Percentiles rank a stretch among this genome's conserved stretches.
These are phyloP conservation scores for Colletotrichum melonis DNA, from an alignment of 2,329 filamentous ascomycete genomes.

Conservation along the genomic window DNA sequence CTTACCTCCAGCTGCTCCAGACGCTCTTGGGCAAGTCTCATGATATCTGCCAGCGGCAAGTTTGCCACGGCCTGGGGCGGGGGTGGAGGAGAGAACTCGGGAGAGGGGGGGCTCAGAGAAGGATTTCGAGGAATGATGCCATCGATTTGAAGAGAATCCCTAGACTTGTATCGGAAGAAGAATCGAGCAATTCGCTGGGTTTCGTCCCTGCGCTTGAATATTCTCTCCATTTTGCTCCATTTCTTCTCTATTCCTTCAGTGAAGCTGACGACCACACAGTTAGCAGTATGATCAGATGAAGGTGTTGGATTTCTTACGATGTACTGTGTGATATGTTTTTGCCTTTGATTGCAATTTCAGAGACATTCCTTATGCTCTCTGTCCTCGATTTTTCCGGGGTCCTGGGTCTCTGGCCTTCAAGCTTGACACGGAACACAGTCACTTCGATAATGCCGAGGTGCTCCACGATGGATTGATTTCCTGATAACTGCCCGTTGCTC, in stretches of 20 bases:
- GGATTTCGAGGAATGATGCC: not conserved
- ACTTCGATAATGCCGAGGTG: slow-evolving; percentile 8
- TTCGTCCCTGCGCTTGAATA: not conserved
- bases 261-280: not conserved
- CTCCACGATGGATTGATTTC: not conserved
- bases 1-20: not conserved
- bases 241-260: not conserved
- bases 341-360: slow-evolving; percentile 10
- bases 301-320: not conserved
- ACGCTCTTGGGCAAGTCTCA: not conserved
- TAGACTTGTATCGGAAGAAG: slow-evolving; percentile 8
- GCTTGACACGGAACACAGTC: not conserved
- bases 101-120: not conserved
- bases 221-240: too few relatives aligned
- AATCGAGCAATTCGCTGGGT: not conserved
- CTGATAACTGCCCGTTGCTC: not conserved
- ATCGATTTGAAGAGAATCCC: not conserved
- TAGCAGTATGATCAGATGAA: not conserved
- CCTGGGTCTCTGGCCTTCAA: too few relatives aligned
- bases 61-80: not conserved
- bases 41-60: not conserved
- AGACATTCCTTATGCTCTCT: not conserved
- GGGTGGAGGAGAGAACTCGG: not conserved
- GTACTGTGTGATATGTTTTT: not conserved
- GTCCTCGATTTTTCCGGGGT: too few relatives aligned